Base-by-base conservation (phyloP, 1,284 basidiomycete species). In the Bothia castanella region DNA sequence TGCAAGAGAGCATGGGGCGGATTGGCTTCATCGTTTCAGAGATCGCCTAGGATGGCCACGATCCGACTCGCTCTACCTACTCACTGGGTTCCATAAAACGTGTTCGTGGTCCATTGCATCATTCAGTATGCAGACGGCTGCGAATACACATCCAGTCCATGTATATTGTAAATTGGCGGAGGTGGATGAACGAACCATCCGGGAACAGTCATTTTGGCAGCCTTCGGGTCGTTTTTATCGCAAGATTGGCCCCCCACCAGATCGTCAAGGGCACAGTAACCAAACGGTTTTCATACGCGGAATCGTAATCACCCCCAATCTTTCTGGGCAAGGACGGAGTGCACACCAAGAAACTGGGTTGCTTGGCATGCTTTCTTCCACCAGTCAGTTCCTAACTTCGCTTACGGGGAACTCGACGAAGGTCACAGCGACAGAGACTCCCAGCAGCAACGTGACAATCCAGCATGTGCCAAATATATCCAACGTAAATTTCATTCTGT, bases 41-140 rank as follows among this genome's bases (percentile, higher is more conserved):
- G 20, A 48, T 19, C 34, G 5, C 3, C 45, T 56, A 14, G 25
- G 30, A 29, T 25, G 4, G 27, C 19, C 35, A 0, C 27, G 37
- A 11, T 42, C 37, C n/a, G 31, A 32, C 3, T 55, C 53, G 1
- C 23, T 54, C 16, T 42, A 54, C n/a, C 8, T 54, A 4, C 21
- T 54, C 29, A 55, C 53, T 1, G 53, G 53, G n/a, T 44, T 44
- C 13, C 19, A 45, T 13, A 45, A 42, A 39, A 27, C 46, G 2
- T 29, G 42, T 25, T 41, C 42, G 12, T 48, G 51, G 51, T 53
- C 32, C 9, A 10, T 52, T 9, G 51, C 42, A 1, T 53, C 51
- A 8, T 53, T 53, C 19, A 3, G 20, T 5, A 35, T 21, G 49
- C 17, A 20, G 20, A 20, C 4, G 3, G 37, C 36, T 16, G 48